Evolutionary conservation across 176 grass and related monocot species (phyloP), one percentile per base, ranked within the genome.

Genomic region (Pharus latifolius): DNA sequence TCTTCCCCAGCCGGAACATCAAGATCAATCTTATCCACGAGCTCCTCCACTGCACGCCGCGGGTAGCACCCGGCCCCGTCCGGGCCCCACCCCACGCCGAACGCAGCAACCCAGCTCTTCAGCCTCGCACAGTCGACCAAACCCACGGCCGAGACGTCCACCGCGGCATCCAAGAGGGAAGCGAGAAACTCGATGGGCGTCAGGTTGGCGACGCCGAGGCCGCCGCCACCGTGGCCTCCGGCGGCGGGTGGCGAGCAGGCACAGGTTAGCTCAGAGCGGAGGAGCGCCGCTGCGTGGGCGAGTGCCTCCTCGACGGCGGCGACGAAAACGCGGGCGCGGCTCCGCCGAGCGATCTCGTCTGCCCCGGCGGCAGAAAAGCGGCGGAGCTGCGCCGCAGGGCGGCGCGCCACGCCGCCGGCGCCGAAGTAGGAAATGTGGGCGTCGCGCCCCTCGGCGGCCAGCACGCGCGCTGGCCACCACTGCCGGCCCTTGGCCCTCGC

Each of bases 1-100:
- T 70, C 63, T 3, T 75, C 74, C 2, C 62, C 79, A 7, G 83
- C 63, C 1, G 80, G 76, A 34, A 87, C 80, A 32, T 96, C 92
- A 6, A 96, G 82, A 46, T 96, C 85, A 27, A 96, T 77, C 76
- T 84, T 92, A 72, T 96, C 92, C 15, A 82, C 73, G 6, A 96
- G 78, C 10, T 92, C 89, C 3, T 49, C 43, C 10, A 53, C 24
- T 0, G 29, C 10, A 34, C 81, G 78, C 20, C 83, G 83, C 49
- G 18, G 63, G 76, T 70, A 69, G 48, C 61, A 80, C 14, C 69
- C 72, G 1, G 77, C 56, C 24, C 85, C 82, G 34, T 44, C 58
- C 0, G 52, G 69, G 2, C 82, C 90, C 56, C 74, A 78, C 0
- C 86, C 88, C 54, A 71, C 68, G 2, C 54, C 78, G 3, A 88